Evolutionary conservation across 2,329 filamentous ascomycete species (phyloP).

Genomic region (Xylaria polymorpha): DNA sequence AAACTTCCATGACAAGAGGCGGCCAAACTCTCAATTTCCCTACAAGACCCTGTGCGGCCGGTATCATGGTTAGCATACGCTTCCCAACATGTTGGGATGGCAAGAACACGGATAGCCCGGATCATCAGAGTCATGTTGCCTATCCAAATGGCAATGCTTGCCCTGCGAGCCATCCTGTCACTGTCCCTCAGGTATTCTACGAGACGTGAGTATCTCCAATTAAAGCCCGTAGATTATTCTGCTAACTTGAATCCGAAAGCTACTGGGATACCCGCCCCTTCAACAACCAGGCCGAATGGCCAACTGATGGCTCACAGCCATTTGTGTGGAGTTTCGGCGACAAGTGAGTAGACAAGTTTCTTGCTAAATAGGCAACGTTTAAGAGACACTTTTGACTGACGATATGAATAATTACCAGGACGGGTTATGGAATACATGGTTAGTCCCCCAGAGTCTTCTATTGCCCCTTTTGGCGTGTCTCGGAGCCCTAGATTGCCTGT

Average conservation of each 20-base stretch:
- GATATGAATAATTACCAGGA: no score
- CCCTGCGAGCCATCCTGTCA: constrained; percentile 49
- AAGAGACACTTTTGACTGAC: no score
- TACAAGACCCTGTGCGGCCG: constrained; percentile 41
- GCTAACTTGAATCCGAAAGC: constrained; percentile 39
- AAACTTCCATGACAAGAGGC: constrained; percentile 45
- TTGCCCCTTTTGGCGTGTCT: no score
- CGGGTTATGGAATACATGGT: constrained; percentile 49
- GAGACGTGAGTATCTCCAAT: constrained; percentile 48
- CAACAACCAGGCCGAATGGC: constrained; percentile 52
- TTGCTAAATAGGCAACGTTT: no score
- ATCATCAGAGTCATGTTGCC: constrained; percentile 50
- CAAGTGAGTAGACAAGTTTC: background rate
- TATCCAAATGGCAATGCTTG: constrained; percentile 48
- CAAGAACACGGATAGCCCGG: constrained; percentile 47
- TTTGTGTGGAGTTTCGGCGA: constrained; percentile 51
- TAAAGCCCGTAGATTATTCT: no score
- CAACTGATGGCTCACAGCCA: constrained; percentile 50
- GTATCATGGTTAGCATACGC: constrained; percentile 45
- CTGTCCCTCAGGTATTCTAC: constrained; percentile 55
- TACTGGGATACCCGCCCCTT: constrained; percentile 54
- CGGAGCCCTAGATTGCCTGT: no score
- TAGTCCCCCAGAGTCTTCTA: no score
- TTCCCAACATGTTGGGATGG: constrained; percentile 50
- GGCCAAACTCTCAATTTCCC: constrained; percentile 48